These are phyloP conservation scores for Balansia obtecta DNA, from an alignment of 2,329 filamentous ascomycete genomes.

Conservation along the genomic window DNA sequence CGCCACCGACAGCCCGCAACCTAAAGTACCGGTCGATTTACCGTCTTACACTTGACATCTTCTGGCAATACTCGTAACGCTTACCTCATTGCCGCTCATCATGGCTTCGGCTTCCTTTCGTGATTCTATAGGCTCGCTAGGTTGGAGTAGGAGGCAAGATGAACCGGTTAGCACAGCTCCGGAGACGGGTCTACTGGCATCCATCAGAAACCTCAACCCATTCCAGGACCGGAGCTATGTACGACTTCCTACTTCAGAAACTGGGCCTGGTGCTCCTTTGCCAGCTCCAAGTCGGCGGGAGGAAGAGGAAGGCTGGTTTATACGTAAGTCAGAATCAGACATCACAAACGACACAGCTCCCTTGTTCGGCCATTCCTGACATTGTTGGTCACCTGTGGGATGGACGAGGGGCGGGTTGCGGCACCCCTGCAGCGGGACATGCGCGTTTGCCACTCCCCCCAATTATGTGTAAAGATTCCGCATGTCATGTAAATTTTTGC, in stretches of 20 bases:
- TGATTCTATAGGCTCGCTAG: constrained; percentile 87
- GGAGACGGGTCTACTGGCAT: constrained; percentile 64
- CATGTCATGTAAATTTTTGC: constrained; percentile 31
- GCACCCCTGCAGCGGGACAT: constrained; percentile 33
- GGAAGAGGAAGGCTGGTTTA: constrained; percentile 93
- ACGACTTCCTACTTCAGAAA: constrained; percentile 72
- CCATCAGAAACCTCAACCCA: constrained; percentile 75
- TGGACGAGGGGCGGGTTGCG: constrained; percentile 11
- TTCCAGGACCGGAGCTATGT: constrained; percentile 83
- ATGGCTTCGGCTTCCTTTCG: constrained; percentile 88
- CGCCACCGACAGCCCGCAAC: constrained; percentile 1
- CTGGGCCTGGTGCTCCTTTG: constrained; percentile 64
- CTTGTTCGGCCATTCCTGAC: constrained; percentile 5
- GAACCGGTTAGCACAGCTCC: constrained; percentile 59
- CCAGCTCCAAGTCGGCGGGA: constrained; percentile 76
- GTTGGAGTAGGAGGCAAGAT: constrained; percentile 84
- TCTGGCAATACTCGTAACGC: neutral
- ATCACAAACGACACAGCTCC: neutral
- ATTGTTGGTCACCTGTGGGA: constrained; percentile 10
- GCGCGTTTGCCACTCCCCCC: constrained; percentile 22
- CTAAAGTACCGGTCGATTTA: neutral
- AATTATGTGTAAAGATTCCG: constrained; percentile 21
- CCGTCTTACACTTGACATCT: neutral
- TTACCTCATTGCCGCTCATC: constrained; percentile 2
- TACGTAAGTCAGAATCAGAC: constrained; percentile 54